phyloP scores from a whole-genome alignment of 2,329 filamentous ascomycete genomes.

The Allantophomopsis lycopodina region DNA sequence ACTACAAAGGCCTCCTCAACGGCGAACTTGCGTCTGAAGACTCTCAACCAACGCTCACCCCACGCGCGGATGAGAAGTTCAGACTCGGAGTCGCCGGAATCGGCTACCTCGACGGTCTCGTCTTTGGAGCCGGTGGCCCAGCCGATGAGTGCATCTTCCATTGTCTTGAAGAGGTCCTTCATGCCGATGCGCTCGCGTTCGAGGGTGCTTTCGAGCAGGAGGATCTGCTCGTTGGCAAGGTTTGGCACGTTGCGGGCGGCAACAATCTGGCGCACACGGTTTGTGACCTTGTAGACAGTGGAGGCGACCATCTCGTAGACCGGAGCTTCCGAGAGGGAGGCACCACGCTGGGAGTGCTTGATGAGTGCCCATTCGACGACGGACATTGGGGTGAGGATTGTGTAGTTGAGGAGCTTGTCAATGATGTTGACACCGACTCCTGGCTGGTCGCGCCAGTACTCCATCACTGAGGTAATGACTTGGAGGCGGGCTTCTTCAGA shows the following conservation, averaged over 20 bases:
- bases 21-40: constrained; percentile 68
- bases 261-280: constrained; percentile 71
- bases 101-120: constrained; percentile 53
- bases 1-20: constrained; percentile 64
- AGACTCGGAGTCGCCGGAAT: constrained; percentile 40
- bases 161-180: constrained; percentile 64
- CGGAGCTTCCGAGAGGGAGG: constrained; percentile 54
- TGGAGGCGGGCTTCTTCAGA: constrained; percentile 70
- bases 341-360: constrained; percentile 39
- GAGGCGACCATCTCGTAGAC: constrained; percentile 83
- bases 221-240: constrained; percentile 32
- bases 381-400: constrained; percentile 72
- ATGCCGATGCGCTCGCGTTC: constrained; percentile 59
- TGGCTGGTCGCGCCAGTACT: constrained; percentile 87
- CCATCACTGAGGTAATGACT: constrained; percentile 80
- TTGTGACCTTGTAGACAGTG: constrained; percentile 82
- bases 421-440: constrained; percentile 86
- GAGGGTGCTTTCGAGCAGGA: constrained; percentile 45
- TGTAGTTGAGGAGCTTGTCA: constrained; percentile 95
- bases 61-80: constrained; percentile 60
- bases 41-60: constrained; percentile 76
- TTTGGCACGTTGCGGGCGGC: constrained; percentile 43
- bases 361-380: constrained; percentile 85
- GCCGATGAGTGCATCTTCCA: constrained; percentile 63
- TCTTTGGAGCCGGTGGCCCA: constrained; percentile 66